Conservation (phyloP, 192 early-diverging fungal species). For the Podila horticola region DNA sequence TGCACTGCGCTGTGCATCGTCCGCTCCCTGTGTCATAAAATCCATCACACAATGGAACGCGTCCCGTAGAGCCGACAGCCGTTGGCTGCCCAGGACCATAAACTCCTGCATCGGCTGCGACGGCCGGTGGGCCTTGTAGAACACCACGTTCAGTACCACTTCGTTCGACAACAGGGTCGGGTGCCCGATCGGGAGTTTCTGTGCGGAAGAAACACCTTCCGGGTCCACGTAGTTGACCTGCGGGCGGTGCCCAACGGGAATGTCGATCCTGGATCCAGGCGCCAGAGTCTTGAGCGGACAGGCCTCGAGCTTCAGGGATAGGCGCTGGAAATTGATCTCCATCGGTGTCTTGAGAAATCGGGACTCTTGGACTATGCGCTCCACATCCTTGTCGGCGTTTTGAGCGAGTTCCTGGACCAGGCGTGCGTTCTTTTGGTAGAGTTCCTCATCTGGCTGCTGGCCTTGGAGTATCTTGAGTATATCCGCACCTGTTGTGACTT, state of each 20-base stretch:
- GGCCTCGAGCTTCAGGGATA: slow-evolving; percentile 24
- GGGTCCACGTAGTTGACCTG: slow-evolving; percentile 25
- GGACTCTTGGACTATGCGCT: not conserved
- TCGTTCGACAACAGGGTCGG: slow-evolving; percentile 33
- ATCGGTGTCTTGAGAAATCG: slow-evolving; percentile 4
- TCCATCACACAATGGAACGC: slow-evolving; percentile 76
- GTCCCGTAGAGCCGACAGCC: slow-evolving; percentile 73
- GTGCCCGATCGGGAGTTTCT: slow-evolving; percentile 7
- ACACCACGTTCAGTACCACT: slow-evolving; percentile 67
- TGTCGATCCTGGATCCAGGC: slow-evolving; percentile 2
- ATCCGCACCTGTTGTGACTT: not conserved
- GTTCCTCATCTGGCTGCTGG: not conserved
- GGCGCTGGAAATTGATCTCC: slow-evolving; percentile 23
- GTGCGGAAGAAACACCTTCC: not conserved
- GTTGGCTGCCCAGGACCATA: slow-evolving; percentile 74
- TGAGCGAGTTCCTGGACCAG: slow-evolving; percentile 5
- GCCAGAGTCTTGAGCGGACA: slow-evolving; percentile 11
- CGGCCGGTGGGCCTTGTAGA: slow-evolving; percentile 68
- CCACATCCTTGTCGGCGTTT: slow-evolving; percentile 5
- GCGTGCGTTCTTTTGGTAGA: not conserved
- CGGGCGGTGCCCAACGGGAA: slow-evolving; percentile 13
- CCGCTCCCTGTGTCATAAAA: slow-evolving; percentile 61
- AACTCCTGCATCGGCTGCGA: slow-evolving; percentile 69
- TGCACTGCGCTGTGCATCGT: slow-evolving; percentile 9
- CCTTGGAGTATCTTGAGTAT: not conserved